Base-by-base conservation (phyloP, 2,329 filamentous ascomycete species). In the Epichloe uncinata region DNA sequence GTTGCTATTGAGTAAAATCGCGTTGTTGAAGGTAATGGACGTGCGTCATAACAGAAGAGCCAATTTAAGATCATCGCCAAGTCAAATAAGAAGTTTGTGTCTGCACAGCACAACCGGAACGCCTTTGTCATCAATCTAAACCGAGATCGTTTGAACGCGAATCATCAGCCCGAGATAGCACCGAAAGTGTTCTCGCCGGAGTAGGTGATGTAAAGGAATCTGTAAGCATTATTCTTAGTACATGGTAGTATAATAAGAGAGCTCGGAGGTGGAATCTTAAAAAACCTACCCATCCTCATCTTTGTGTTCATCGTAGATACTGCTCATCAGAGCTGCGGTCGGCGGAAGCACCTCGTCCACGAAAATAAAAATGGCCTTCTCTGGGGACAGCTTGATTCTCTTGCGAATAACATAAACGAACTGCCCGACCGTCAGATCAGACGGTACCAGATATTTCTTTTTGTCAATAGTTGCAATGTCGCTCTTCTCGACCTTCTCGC, bases 351-450 rank as follows among this genome's bases (percentile, higher is more conserved):
- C 91, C 73, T 97, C 93, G 68, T 97, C 91, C 65, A 98, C 93
- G 73, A 97, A 98, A 79, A 98, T 97, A 79, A 98, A 98, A 75
- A 98, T 98, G 67, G 93, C 93, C 81, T 98, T 98, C 77, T 98
- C 93, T 34, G 93, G 93, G 50, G 89, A 95, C 60, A 98, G 81
- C 87, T 98, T 98, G 75, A 98, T 98, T 66, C 93, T 86, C 81
- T 98, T 98, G 69, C 93, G 89, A 73, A 98, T 98, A 57, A 98
- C 93, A 72, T 98, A 98, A 74, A 98, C 93, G 68, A 98, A 96
- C 83, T 98, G 93, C 63, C 93, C 93, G 56, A 98, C 93, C 55
- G 93, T 98, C 66, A 98, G 81, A 67, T 98, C 93, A 60, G 93
- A 89, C 13, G 93, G 93, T 30, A 98, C 93, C 45, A 98, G 81